phyloP scores from a whole-genome alignment of 2,329 filamentous ascomycete genomes.

The Kalaharituber pfeilii region DNA sequence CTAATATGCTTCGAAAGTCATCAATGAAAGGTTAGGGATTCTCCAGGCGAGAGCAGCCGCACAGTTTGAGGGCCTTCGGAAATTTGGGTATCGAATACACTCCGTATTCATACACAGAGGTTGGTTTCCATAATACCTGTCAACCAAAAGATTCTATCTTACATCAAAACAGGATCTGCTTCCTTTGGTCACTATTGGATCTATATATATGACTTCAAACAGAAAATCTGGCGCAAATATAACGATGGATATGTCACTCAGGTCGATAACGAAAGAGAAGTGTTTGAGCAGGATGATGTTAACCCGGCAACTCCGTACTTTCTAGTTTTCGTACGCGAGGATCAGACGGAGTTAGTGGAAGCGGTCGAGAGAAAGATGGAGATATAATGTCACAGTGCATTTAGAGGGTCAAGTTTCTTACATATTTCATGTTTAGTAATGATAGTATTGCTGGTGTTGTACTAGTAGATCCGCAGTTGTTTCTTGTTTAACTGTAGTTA shows the following conservation, averaged over 20 bases:
- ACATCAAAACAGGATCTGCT: slow-evolving; percentile 30
- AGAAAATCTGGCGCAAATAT: slow-evolving; percentile 74
- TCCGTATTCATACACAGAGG: slow-evolving; percentile 86
- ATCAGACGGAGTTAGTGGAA: slow-evolving; percentile 38
- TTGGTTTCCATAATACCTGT: slow-evolving; percentile 24
- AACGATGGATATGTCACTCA: slow-evolving; percentile 73
- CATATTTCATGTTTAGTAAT: too few relatives aligned
- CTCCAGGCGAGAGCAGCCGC: slow-evolving; percentile 35
- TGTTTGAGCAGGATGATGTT: slow-evolving; percentile 49
- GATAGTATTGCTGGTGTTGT: too few relatives aligned
- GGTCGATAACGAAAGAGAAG: slow-evolving; percentile 44
- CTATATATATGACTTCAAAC: slow-evolving; percentile 79
- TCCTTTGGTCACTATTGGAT: slow-evolving; percentile 87
- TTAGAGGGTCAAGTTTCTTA: not conserved
- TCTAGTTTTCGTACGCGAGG: slow-evolving; percentile 62
- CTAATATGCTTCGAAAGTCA: slow-evolving; percentile 10
- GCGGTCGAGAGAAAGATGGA: slow-evolving; percentile 11
- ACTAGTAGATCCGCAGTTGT: too few relatives aligned
- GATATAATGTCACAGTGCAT: not conserved
- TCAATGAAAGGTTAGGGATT: slow-evolving; percentile 34
- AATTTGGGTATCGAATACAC: slow-evolving; percentile 64
- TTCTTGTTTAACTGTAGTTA: too few relatives aligned
- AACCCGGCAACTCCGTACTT: slow-evolving; percentile 59
- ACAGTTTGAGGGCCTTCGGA: slow-evolving; percentile 46
- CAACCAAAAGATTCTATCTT: not conserved